phyloP scores from a whole-genome alignment of 768 basidiomycete species.

The Dendrothele bispora region DNA sequence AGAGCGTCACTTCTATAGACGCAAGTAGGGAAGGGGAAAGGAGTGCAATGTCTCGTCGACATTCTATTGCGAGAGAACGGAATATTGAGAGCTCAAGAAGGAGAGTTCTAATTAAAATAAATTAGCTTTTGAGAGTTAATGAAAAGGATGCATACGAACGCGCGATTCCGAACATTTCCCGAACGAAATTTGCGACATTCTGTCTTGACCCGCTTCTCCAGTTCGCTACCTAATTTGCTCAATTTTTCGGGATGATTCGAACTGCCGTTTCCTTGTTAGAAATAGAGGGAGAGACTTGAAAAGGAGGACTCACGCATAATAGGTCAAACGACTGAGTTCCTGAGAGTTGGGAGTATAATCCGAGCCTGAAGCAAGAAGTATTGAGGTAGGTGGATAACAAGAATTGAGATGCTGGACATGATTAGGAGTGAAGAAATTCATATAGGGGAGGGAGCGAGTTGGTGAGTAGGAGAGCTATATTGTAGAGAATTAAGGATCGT shows the following conservation, averaged over 20 bases:
- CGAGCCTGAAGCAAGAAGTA: slow-evolving; percentile 72
- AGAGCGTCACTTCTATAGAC: slow-evolving; percentile 58
- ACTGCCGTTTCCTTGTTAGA: slow-evolving; percentile 23
- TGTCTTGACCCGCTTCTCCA: slow-evolving; percentile 68
- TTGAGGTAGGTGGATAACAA: slow-evolving; percentile 82
- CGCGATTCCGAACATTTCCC: slow-evolving; percentile 76
- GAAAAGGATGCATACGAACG: slow-evolving; percentile 49
- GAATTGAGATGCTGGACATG: slow-evolving; percentile 82
- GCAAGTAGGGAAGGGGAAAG: slow-evolving; percentile 69
- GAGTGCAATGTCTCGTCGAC: slow-evolving; percentile 77
- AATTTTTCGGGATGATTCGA: slow-evolving; percentile 82
- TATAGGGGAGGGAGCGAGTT: slow-evolving; percentile 25
- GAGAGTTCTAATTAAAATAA: slow-evolving; percentile 50
- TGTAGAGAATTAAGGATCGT: not conserved
- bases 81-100: slow-evolving; percentile 84
- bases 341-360: slow-evolving; percentile 81
- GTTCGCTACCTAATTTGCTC: slow-evolving; percentile 69
- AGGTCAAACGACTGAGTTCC: slow-evolving; percentile 81
- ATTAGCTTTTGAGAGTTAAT: slow-evolving; percentile 1
- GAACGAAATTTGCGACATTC: slow-evolving; percentile 70
- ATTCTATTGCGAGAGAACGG: slow-evolving; percentile 82
- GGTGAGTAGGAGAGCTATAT: not conserved
- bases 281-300: not conserved
- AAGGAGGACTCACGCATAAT: slow-evolving; percentile 65
- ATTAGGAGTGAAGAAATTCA: slow-evolving; percentile 81